Percentiles rank a stretch among this genome's conserved stretches.
Conservation (phyloP, 2,329 filamentous ascomycete species). For the Graphilbum fragrans region DNA sequence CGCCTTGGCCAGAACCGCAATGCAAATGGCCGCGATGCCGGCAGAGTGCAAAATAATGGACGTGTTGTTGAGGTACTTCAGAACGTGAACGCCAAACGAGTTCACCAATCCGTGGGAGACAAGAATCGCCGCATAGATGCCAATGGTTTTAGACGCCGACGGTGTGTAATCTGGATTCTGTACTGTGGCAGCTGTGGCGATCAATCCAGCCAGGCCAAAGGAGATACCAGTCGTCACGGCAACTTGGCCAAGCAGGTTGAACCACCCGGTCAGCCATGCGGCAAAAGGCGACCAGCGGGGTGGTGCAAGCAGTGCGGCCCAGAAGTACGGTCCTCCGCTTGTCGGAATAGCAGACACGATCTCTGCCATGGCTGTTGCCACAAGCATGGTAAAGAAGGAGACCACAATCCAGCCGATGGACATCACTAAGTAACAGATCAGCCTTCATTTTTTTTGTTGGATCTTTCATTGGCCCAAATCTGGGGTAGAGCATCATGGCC, state of each 20-base stretch:
- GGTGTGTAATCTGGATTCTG: slow-evolving; percentile 23
- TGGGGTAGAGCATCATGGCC: background rate
- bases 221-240: slow-evolving; percentile 29
- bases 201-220: slow-evolving; percentile 25
- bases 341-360: slow-evolving; percentile 48
- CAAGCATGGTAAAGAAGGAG: slow-evolving; percentile 41
- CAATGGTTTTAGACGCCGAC: slow-evolving; percentile 36
- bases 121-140: slow-evolving; percentile 47
- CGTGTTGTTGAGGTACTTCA: slow-evolving; percentile 43
- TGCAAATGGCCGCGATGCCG: slow-evolving; percentile 38
- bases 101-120: slow-evolving; percentile 42
- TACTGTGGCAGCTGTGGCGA: slow-evolving; percentile 23
- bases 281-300: slow-evolving; percentile 23
- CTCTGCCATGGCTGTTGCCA: slow-evolving; percentile 44
- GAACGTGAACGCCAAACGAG: slow-evolving; percentile 42
- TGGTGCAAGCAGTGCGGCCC: slow-evolving; percentile 44
- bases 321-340: slow-evolving; percentile 47
- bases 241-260: slow-evolving; percentile 27
- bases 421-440: slow-evolving; percentile 27
- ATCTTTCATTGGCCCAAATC: background rate
- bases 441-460: background rate
- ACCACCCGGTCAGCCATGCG: slow-evolving; percentile 29
- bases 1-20: slow-evolving; percentile 44
- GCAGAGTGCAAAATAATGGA: slow-evolving; percentile 42
- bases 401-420: slow-evolving; percentile 41